These are phyloP conservation scores for Colletotrichum phormii DNA, from an alignment of 2,329 filamentous ascomycete species.

Conservation along the genomic window DNA sequence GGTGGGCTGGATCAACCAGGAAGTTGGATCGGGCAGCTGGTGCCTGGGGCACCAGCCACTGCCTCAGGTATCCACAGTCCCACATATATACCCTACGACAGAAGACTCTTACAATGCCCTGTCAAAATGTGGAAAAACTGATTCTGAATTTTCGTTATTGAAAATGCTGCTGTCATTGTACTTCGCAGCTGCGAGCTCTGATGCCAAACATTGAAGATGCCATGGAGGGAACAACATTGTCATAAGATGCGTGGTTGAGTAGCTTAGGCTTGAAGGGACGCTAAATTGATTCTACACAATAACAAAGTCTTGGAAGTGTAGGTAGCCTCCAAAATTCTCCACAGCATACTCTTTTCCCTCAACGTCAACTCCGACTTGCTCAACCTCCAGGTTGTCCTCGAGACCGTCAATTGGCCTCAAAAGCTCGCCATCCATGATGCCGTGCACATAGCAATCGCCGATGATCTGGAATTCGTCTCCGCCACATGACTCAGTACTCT, in stretches of 20 bases:
- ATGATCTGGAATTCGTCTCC: background rate
- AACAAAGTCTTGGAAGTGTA: background rate
- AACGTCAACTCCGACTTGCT: background rate
- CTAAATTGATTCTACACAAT: background rate
- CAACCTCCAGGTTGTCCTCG: background rate
- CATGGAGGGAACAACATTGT: no score
- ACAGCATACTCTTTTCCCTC: constrained; percentile 7
- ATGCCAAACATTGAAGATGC: no score
- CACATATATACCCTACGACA: no score
- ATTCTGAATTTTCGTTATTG: background rate
- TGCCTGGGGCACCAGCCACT: no score
- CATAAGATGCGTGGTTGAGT: no score
- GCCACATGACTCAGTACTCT: background rate
- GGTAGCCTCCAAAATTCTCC: background rate
- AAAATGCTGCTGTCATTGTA: no score
- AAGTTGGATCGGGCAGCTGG: no score
- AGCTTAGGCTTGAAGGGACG: no score
- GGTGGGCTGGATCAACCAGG: no score
- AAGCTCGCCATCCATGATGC: constrained; percentile 6
- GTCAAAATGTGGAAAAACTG: background rate
- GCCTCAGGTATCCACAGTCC: no score
- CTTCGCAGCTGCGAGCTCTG: no score
- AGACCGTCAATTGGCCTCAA: background rate
- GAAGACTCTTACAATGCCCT: no score
- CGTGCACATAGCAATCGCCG: constrained; percentile 22